phyloP scores from a whole-genome alignment of 768 basidiomycete species.

The Rickenella mellea region DNA sequence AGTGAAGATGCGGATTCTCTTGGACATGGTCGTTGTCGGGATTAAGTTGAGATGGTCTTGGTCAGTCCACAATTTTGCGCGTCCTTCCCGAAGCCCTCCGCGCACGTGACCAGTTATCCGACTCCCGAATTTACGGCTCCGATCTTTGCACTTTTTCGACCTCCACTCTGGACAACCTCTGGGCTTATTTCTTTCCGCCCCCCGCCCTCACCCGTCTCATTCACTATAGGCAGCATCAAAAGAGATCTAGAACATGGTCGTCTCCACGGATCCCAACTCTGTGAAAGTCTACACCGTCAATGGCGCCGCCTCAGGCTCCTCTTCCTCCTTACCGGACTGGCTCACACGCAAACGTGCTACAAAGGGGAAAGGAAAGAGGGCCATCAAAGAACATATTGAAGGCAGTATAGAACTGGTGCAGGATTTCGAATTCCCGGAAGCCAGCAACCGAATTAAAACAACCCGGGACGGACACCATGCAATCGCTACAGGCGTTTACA shows the following conservation, averaged over 20 bases:
- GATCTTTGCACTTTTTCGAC: not conserved
- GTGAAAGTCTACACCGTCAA: constrained; percentile 95
- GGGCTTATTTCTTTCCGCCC: too few relatives aligned
- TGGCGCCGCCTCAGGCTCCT: constrained; percentile 78
- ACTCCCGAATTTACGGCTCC: not conserved
- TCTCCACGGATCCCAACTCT: constrained; percentile 23
- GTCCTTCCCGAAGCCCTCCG: too few relatives aligned
- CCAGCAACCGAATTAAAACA: constrained; percentile 83
- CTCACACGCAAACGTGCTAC: constrained; percentile 60
- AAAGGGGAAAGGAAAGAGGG: constrained; percentile 54
- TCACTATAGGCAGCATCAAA: too few relatives aligned
- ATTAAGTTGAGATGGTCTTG: not conserved
- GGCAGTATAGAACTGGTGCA: constrained; percentile 88
- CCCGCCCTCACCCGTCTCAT: too few relatives aligned
- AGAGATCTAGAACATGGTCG: constrained; percentile 22
- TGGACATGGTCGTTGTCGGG: constrained; percentile 41
- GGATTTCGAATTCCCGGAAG: constrained; percentile 95
- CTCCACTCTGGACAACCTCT: not conserved
- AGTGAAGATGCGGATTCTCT: constrained; percentile 66
- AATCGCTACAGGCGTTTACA: constrained; percentile 94
- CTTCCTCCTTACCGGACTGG: constrained; percentile 93
- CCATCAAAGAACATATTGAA: constrained; percentile 63
- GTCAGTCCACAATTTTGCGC: too few relatives aligned
- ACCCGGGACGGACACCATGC: constrained; percentile 89
- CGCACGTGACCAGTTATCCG: too few relatives aligned